Percentiles rank a stretch among this genome's conserved stretches.
These are phyloP conservation scores for Crotalaria pallida DNA, from an alignment of 306 rosid genomes.

Conservation along the genomic window DNA sequence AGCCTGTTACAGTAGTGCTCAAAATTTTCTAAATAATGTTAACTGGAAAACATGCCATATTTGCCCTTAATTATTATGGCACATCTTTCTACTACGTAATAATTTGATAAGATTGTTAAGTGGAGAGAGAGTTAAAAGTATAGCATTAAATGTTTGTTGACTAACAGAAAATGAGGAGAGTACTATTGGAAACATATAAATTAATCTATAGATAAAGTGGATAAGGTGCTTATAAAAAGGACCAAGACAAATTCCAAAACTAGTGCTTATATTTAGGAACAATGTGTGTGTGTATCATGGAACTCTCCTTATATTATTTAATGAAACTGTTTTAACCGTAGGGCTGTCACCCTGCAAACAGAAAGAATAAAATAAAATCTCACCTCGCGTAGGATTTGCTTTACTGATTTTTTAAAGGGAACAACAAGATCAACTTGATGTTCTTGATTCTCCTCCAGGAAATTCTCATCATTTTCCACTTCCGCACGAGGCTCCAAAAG, in stretches of 20 bases:
- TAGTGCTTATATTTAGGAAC: too few species aligned
- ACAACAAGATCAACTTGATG: constrained; percentile 37
- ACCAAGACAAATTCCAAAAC: too few species aligned
- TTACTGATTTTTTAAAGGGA: constrained; percentile 76
- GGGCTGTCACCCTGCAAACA: neutral
- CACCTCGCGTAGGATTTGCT: constrained; percentile 86
- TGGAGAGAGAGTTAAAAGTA: too few species aligned
- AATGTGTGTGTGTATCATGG: too few species aligned
- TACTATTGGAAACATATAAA: too few species aligned
- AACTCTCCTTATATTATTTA: neutral
- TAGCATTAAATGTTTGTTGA: too few species aligned
- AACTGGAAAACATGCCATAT: neutral
- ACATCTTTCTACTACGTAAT: too few species aligned
- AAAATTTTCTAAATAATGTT: neutral
- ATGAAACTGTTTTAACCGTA: neutral
- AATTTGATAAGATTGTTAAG: too few species aligned
- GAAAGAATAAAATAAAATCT: constrained; percentile 2
- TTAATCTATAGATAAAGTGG: too few species aligned
- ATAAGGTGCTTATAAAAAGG: too few species aligned
- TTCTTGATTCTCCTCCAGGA: constrained; percentile 42
- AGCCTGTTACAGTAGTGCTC: neutral
- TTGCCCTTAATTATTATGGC: too few species aligned
- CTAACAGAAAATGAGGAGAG: too few species aligned
- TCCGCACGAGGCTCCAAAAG: constrained; percentile 74
- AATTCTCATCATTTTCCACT: constrained; percentile 71